Percentiles rank a stretch among this genome's conserved stretches.
These are phyloP conservation scores for Epichloe aotearoae DNA, from an alignment of 2,329 filamentous ascomycete species.

Conservation along the genomic window DNA sequence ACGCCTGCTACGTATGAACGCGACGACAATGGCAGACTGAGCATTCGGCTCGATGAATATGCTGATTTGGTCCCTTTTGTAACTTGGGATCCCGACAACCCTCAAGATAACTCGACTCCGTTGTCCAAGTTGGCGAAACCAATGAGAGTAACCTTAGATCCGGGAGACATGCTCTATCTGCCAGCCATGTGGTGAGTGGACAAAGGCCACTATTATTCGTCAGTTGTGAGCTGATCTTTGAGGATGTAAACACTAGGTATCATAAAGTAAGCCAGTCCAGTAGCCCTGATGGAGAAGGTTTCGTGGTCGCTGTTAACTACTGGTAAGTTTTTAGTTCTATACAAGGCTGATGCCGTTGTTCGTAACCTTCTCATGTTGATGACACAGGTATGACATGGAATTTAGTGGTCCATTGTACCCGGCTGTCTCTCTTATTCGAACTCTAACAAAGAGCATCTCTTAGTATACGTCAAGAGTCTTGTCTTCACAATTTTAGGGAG, in stretches of 20 bases:
- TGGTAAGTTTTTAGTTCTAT: conserved; percentile 37
- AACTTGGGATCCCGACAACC: conserved; percentile 49
- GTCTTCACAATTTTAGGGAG: neutral
- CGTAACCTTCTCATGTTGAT: conserved; percentile 1
- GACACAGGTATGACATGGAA: conserved; percentile 62
- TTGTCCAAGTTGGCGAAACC: conserved; percentile 49
- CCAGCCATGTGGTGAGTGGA: conserved; percentile 59
- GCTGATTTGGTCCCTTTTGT: too few relatives aligned
- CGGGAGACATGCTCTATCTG: conserved; percentile 71
- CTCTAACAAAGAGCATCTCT: conserved; percentile 11
- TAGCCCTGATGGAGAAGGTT: conserved; percentile 52
- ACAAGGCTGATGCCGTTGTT: neutral
- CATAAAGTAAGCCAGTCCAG: conserved; percentile 69
- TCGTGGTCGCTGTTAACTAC: conserved; percentile 72
- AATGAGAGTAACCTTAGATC: conserved; percentile 52
- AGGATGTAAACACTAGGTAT: conserved; percentile 33
- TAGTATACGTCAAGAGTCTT: neutral
- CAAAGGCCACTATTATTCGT: neutral
- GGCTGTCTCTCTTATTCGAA: conserved; percentile 40
- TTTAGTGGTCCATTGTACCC: conserved; percentile 58
- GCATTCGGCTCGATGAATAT: too few relatives aligned
- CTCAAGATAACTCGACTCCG: conserved; percentile 32
- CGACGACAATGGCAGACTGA: too few relatives aligned
- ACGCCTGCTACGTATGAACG: too few relatives aligned
- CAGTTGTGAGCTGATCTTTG: neutral